Conservation (phyloP, 2,329 filamentous ascomycete genomes). For the Sporothrix luriei region DNA sequence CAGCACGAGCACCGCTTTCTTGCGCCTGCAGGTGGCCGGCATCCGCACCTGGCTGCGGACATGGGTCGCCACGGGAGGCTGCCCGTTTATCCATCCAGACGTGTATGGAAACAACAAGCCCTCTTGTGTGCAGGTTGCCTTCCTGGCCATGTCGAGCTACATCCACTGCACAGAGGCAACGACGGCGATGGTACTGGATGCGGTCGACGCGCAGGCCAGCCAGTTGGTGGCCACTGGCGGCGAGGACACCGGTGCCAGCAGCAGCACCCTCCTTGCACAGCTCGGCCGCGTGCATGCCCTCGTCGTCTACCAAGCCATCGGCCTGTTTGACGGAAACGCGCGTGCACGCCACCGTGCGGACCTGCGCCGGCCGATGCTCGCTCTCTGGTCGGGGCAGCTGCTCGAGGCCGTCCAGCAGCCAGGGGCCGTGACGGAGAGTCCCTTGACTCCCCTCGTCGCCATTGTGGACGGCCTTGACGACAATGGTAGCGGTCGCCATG, state of each 20-base stretch:
- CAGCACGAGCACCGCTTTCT: neutral
- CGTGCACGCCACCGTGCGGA: slow-evolving; percentile 46
- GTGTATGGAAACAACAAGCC: slow-evolving; percentile 39
- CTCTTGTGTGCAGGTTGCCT: slow-evolving; percentile 41
- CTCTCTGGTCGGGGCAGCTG: slow-evolving; percentile 17
- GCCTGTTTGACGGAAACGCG: slow-evolving; percentile 55
- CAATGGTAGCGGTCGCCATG: too few relatives aligned
- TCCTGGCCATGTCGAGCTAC: slow-evolving; percentile 38
- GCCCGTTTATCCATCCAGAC: slow-evolving; percentile 41
- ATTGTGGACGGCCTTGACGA: too few relatives aligned
- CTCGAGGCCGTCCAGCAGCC: neutral
- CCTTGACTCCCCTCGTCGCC: too few relatives aligned
- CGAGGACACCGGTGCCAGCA: neutral
- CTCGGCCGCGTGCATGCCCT: slow-evolving; percentile 54
- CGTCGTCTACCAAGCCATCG: slow-evolving; percentile 53
- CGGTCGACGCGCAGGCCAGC: slow-evolving; percentile 34
- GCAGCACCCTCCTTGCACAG: slow-evolving; percentile 35
- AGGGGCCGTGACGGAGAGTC: neutral
- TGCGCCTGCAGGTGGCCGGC: slow-evolving; percentile 29
- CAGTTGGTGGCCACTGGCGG: neutral
- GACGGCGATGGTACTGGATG: slow-evolving; percentile 33
- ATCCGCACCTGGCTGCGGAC: slow-evolving; percentile 38
- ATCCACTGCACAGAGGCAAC: slow-evolving; percentile 33
- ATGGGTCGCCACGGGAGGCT: slow-evolving; percentile 41
- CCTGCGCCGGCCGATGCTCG: slow-evolving; percentile 37